Evolutionary conservation across 805 yeast species (phyloP).

Genomic region (Zygosaccharomyces lentus): DNA sequence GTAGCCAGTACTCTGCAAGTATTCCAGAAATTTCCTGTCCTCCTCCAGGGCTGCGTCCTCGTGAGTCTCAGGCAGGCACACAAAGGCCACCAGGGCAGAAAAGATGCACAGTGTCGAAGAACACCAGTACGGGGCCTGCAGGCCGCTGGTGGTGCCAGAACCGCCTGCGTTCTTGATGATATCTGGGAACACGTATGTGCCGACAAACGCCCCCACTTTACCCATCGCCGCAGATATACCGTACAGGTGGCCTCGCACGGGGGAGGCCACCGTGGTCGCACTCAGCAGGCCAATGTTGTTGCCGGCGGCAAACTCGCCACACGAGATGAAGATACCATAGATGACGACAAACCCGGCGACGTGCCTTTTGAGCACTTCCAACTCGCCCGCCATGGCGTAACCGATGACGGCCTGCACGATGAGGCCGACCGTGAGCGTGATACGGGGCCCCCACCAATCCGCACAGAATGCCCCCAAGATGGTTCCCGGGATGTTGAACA

Average conservation of each 20-base stretch:
- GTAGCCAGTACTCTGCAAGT: conserved; percentile 64
- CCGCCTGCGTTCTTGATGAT: conserved; percentile 62
- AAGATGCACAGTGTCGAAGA: conserved; percentile 73
- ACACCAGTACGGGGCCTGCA: conserved; percentile 76
- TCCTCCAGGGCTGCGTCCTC: conserved; percentile 79
- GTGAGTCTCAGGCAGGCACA: conserved; percentile 74
- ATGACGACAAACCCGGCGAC: conserved; percentile 79
- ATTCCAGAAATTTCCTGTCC: conserved; percentile 65
- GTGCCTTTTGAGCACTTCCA: conserved; percentile 49
- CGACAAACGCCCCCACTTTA: conserved; percentile 89
- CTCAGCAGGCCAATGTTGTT: conserved; percentile 86
- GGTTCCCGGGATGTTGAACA: conserved; percentile 88
- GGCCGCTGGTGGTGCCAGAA: conserved; percentile 47
- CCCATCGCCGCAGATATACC: conserved; percentile 90
- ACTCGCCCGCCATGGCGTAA: conserved; percentile 73
- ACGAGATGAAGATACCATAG: conserved; percentile 79
- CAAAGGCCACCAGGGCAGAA: conserved; percentile 63
- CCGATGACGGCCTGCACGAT: conserved; percentile 73
- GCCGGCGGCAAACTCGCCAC: conserved; percentile 95
- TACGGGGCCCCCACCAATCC: conserved; percentile 90
- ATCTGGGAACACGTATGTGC: conserved; percentile 83
- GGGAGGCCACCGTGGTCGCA: conserved; percentile 78
- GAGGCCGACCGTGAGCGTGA: conserved; percentile 69
- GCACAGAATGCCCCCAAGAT: conserved; percentile 78
- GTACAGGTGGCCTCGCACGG: conserved; percentile 86